phyloP scores from a whole-genome alignment of 176 grass and related monocot genomes.

The Alloteropsis semialata region DNA sequence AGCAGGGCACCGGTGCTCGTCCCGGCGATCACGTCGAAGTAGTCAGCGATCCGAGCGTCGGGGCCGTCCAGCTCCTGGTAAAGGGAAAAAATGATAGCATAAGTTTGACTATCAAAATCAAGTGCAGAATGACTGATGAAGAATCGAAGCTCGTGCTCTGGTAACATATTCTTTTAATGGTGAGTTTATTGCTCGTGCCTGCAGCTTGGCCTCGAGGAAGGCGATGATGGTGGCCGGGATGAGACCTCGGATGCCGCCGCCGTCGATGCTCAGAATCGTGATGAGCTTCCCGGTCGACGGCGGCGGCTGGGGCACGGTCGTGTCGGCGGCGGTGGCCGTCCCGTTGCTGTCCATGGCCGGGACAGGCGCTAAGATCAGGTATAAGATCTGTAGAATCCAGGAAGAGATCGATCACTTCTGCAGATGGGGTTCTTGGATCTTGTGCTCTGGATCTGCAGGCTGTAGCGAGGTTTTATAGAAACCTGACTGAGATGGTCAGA shows the following conservation, averaged over 20 bases:
- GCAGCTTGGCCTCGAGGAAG: slow-evolving; percentile 56
- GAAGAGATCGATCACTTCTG: too few relatives aligned
- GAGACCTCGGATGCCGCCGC: slow-evolving; percentile 67
- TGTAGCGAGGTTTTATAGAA: too few relatives aligned
- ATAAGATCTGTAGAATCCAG: too few relatives aligned
- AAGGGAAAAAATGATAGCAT: too few relatives aligned
- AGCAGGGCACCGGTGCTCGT: slow-evolving; percentile 64
- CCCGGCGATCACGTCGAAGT: slow-evolving; percentile 68
- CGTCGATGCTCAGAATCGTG: slow-evolving; percentile 71
- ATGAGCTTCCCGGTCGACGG: slow-evolving; percentile 38
- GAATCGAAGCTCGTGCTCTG: too few relatives aligned
- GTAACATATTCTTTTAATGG: too few relatives aligned
- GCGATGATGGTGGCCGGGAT: slow-evolving; percentile 58
- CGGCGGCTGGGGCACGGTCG: not conserved
- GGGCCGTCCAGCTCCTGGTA: slow-evolving; percentile 64
- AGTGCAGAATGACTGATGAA: too few relatives aligned
- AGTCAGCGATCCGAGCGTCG: slow-evolving; percentile 57
- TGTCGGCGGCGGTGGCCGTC: not conserved
- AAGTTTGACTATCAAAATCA: too few relatives aligned
- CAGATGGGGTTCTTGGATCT: too few relatives aligned
- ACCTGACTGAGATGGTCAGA: too few relatives aligned
- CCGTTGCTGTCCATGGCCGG: not conserved
- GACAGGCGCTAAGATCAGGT: too few relatives aligned
- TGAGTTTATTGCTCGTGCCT: slow-evolving; percentile 34
- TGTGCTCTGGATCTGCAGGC: too few relatives aligned